Evolutionary conservation across 2,329 filamentous ascomycete genomes (phyloP).

Genomic region (Gyromitra esculenta): DNA sequence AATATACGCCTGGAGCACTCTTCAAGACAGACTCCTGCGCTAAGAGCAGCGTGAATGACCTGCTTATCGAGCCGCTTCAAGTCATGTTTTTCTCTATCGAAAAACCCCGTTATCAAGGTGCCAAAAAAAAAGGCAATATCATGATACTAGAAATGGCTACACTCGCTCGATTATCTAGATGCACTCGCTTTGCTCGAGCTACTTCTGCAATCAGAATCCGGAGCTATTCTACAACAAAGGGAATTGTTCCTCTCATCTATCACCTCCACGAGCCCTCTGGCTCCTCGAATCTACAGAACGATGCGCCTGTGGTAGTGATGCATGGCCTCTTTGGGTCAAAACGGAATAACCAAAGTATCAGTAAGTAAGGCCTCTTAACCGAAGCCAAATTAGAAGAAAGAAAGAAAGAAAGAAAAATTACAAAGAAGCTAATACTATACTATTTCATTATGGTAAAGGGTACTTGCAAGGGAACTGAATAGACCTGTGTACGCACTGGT

Average conservation of each 20-base stretch:
- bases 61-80: slow-evolving; percentile 10
- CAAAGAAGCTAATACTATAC: slow-evolving; percentile 10
- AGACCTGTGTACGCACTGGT: slow-evolving; percentile 84
- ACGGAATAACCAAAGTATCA: slow-evolving; percentile 92
- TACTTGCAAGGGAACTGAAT: slow-evolving; percentile 80
- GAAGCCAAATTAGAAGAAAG: background rate
- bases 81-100: slow-evolving; percentile 16
- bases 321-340: slow-evolving; percentile 95
- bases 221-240: slow-evolving; percentile 39
- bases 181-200: slow-evolving; percentile 50
- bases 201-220: slow-evolving; percentile 53
- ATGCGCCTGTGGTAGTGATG: slow-evolving; percentile 80
- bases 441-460: slow-evolving; percentile 65
- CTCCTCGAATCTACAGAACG: slow-evolving; percentile 62
- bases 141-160: slow-evolving; percentile 22
- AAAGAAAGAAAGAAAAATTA: background rate
- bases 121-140: background rate
- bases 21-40: background rate
- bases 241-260: slow-evolving; percentile 66
- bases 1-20: slow-evolving; percentile 17
- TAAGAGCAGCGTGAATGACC: background rate
- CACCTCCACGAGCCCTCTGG: slow-evolving; percentile 73
- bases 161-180: slow-evolving; percentile 20
- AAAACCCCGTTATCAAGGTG: background rate
- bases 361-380: slow-evolving; percentile 74